Evolutionary conservation across 148 eudicot species (phyloP).

Genomic region (Chenopodium formosanum): DNA sequence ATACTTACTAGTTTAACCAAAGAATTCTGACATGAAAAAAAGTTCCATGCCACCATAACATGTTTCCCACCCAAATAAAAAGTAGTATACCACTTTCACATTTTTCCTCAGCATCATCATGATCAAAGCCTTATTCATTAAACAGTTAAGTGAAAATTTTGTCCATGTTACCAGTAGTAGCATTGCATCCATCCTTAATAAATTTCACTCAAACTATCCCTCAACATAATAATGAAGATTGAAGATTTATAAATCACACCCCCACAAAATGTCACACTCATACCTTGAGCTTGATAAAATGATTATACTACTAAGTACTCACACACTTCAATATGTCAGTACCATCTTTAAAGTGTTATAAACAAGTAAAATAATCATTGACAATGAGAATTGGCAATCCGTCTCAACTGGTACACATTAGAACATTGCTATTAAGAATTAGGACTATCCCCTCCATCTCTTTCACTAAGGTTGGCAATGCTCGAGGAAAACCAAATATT

Average conservation of each 20-base stretch:
- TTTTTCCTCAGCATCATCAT: constrained; percentile 27
- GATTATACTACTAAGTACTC: constrained; percentile 13
- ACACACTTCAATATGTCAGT: constrained; percentile 2
- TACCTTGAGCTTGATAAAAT: constrained; percentile 1
- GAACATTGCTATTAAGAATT: background rate
- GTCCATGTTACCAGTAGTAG: constrained; percentile 32
- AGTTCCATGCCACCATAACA: constrained; percentile 26
- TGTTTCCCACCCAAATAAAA: constrained; percentile 33
- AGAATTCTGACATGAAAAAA: constrained; percentile 21
- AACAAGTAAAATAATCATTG: background rate
- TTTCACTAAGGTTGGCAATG: background rate
- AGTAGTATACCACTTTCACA: constrained; percentile 27
- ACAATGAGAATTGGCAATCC: background rate
- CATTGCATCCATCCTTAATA: constrained; percentile 16
- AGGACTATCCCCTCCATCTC: background rate
- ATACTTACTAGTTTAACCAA: constrained; percentile 6
- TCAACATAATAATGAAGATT: constrained; percentile 17
- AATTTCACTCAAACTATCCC: constrained; percentile 11
- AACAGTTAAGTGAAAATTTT: constrained; percentile 17
- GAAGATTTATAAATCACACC: constrained; percentile 15
- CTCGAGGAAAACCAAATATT: background rate
- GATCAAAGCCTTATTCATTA: constrained; percentile 27
- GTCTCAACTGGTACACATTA: background rate
- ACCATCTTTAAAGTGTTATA: background rate
- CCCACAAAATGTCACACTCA: constrained; percentile 9